Base-by-base conservation (phyloP, 2,329 filamentous ascomycete genomes). In the Trichoderma afroharzianum region DNA sequence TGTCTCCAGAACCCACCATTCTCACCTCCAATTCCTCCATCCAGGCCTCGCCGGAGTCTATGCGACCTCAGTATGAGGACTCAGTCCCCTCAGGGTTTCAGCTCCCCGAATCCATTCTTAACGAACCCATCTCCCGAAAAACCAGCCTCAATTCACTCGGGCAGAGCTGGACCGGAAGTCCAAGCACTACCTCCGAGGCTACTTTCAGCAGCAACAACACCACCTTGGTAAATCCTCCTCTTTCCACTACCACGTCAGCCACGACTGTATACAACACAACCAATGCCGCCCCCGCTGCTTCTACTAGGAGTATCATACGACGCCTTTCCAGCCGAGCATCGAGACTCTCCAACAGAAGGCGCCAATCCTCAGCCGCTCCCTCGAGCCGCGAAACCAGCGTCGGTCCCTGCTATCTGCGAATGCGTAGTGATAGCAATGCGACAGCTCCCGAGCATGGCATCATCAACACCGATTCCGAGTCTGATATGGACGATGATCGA, bases 351-450 rank as follows among this genome's bases (percentile, higher is more conserved):
- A 82, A 82, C 50, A 87, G 91, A 72, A 90, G 94, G 74, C 88
- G 95, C 73, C 91, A 92, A 73, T 97, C 93, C 18, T 94, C 93
- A 3, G 91, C 91, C 1, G 88, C 92, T 58, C 88, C 92, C 24
- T 90, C 91, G 73, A 93, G 92, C 79, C 90, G 95, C 55, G 94
- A 98, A 78, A 91, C 93, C 73, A 98, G 95, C 79, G 91, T 94
- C 30, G 96, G 96, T 0, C 96, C 96, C 2, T 92, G 94, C 70
- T 92, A 97, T 67, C 89, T 97, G 81, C 90, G 95, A 73, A 88
- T 94, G 71, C 90, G 95, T 75, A 98, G 95, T 80, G 94, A 97
- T 80, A 97, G 95, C 83, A 96, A 93, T 81, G 93, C 89, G 74
- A 91, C 91, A 7, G 85, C 87, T 8, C 88, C 89, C 43, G 86